Evolutionary conservation across 2,329 filamentous ascomycete genomes (phyloP), one percentile per base, ranked within the genome.

Genomic region (Penicillium brevicompactum): DNA sequence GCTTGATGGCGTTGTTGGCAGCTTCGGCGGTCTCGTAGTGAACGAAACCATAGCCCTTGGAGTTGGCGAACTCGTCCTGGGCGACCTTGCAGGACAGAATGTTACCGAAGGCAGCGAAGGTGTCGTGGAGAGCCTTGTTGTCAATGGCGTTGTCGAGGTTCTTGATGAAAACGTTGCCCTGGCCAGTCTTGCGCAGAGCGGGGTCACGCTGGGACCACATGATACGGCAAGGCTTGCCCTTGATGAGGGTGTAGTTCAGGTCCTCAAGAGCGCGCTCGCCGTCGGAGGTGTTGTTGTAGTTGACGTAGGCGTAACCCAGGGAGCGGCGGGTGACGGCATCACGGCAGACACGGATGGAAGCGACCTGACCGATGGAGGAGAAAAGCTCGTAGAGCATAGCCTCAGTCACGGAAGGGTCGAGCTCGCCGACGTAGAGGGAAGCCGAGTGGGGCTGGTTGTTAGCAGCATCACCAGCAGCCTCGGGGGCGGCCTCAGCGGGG

Each of bases 161-260:
- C 89, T 99, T 99, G 87, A 99, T 99, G 86, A 99, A 99, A 70
- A 99, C 93, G 75, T 99, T 99, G 77, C 94, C 94, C 81, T 97
- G 92, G 66, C 94, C 94, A 68, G 92, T 99, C 88, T 99, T 99
- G 83, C 94, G 94, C 70, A 99, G 88, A 76, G 93, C 93, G 65
- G 94, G 94, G 79, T 99, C 94, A 78, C 94, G 94, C 86, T 99
- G 94, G 64, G 94, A 99, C 94, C 94, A 99, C 94, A 99, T 99
- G 82, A 99, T 99, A 74, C 94, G 93, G 89, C 94, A 99, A 58
- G 94, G 93, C 74, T 90, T 92, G 70, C 92, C 92, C 86, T 97
- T 97, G 84, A 99, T 97, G 70, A 97, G 83, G 62, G 94, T 99
- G 84, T 99, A 99, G 87, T 99, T 99, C 70, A 99, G 86, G 81